These are phyloP conservation scores for Arabidopsis suecica DNA, from an alignment of 345 rosid genomes.

Conservation along the genomic window DNA sequence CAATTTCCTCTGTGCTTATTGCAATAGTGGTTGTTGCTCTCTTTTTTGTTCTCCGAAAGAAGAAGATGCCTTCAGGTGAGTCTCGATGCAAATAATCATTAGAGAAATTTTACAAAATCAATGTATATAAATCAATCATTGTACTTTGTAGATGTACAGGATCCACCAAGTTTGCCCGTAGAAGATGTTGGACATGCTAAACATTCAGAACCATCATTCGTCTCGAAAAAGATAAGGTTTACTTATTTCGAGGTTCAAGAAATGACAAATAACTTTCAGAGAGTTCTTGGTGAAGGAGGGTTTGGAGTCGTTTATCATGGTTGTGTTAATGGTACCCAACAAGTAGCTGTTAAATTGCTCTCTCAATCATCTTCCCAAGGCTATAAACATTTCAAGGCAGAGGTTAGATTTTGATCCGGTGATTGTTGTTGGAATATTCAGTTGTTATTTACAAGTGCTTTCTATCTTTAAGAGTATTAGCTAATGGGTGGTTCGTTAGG, in stretches of 20 bases:
- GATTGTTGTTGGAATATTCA: too few relatives aligned
- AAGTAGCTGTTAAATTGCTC: conserved; percentile 53
- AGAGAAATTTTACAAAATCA: neutral
- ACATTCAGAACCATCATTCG: neutral
- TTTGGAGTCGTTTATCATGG: conserved; percentile 55
- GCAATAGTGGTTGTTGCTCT: conserved; percentile 29
- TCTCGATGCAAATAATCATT: conserved; percentile 1
- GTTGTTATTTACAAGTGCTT: too few relatives aligned
- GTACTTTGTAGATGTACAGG: neutral
- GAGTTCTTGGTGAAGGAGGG: conserved; percentile 50
- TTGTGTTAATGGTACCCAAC: conserved; percentile 30
- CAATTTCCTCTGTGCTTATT: conserved; percentile 33
- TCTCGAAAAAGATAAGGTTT: conserved; percentile 40
- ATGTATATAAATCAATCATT: neutral
- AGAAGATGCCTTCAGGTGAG: conserved; percentile 25
- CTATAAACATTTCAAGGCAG: conserved; percentile 50
- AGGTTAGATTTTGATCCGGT: conserved; percentile 25
- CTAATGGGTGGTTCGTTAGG: conserved; percentile 33
- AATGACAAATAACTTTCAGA: conserved; percentile 35
- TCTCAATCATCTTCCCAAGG: conserved; percentile 52
- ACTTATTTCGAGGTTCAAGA: conserved; percentile 39
- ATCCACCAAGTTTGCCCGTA: conserved; percentile 2
- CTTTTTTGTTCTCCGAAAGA: conserved; percentile 29
- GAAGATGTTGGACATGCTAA: neutral
- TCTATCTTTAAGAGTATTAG: too few relatives aligned